These are phyloP conservation scores for Coemansia sp. DNA, from an alignment of 192 early-diverging fungal species.

Conservation along the genomic window DNA sequence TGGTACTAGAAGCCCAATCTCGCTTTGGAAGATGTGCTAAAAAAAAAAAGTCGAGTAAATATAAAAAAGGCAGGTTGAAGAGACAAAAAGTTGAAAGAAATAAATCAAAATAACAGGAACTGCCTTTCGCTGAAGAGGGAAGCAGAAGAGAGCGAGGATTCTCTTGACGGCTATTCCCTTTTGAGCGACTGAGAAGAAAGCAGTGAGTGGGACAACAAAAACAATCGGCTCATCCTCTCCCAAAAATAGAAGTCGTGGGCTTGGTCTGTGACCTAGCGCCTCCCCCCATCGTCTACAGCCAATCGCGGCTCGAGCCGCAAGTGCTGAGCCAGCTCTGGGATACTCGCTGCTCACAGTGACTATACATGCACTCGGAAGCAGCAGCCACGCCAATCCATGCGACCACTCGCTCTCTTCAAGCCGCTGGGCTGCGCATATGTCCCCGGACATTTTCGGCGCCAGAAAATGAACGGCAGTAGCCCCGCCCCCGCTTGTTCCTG, in stretches of 20 bases:
- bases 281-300: background rate
- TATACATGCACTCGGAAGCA: background rate
- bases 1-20: background rate
- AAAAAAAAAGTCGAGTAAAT: constrained; percentile 8
- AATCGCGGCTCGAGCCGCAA: background rate
- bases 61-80: background rate
- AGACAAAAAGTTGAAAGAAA: background rate
- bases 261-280: no score
- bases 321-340: background rate
- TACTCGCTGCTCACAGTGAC: background rate
- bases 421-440: background rate
- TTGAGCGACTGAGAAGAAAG: background rate
- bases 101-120: constrained; percentile 8
- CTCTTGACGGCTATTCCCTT: background rate
- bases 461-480: background rate
- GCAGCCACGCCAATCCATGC: background rate
- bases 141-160: background rate
- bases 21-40: background rate
- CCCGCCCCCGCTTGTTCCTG: background rate
- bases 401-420: no score
- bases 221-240: constrained; percentile 1
- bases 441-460: background rate
- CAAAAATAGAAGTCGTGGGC: background rate
- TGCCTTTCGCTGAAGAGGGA: background rate
- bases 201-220: background rate